Evolutionary conservation across 2,329 filamentous ascomycete genomes (phyloP).

Genomic region (Xylariaceae sp.): DNA sequence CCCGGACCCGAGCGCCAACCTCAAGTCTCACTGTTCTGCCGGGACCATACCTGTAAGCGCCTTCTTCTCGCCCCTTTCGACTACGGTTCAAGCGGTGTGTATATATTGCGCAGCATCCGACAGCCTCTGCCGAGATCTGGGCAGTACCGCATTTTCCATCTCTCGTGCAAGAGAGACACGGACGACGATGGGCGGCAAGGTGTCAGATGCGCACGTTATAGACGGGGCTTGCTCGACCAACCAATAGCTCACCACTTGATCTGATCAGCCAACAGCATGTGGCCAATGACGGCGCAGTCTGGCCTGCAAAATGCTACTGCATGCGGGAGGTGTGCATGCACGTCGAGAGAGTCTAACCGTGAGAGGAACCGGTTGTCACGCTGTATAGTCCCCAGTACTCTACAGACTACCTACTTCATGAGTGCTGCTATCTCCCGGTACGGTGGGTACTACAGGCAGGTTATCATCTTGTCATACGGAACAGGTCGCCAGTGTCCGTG

Average conservation of each 20-base stretch:
- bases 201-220: conserved; percentile 13
- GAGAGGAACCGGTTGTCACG: no score
- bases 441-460: no score
- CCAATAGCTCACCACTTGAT: conserved; percentile 9
- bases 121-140: background rate
- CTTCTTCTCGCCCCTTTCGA: no score
- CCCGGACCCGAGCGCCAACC: background rate
- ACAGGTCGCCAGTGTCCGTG: no score
- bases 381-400: no score
- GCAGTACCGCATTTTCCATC: background rate
- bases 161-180: conserved; percentile 3
- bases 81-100: no score
- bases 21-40: background rate
- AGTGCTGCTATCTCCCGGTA: no score
- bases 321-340: no score
- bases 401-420: no score
- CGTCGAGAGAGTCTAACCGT: no score
- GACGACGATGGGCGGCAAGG: conserved; percentile 14
- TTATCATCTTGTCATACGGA: no score
- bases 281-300: conserved; percentile 13
- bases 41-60: background rate
- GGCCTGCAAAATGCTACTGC: no score
- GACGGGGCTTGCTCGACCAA: conserved; percentile 8
- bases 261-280: conserved; percentile 11
- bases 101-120: background rate